Conservation (phyloP, 306 rosid species). For the Pterocarpus macrocarpus region DNA sequence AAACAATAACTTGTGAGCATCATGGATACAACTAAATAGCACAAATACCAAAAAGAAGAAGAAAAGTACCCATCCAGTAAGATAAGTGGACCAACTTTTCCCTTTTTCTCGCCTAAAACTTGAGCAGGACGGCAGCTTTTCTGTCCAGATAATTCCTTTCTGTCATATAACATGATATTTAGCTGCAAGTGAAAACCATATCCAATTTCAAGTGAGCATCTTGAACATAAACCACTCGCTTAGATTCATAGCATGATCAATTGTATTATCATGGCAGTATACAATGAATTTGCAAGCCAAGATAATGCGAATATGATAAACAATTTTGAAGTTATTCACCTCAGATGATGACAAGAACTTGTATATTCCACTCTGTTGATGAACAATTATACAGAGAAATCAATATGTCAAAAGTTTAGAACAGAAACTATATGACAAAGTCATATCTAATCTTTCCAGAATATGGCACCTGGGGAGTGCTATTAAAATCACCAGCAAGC, state of each 20-base stretch:
- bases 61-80: constrained; percentile 63
- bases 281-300: constrained; percentile 43
- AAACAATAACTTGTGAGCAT: constrained; percentile 44
- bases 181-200: constrained; percentile 64
- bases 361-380: constrained; percentile 91
- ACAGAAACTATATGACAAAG: constrained; percentile 34
- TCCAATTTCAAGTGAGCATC: constrained; percentile 41
- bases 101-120: constrained; percentile 67
- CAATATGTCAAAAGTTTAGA: constrained; percentile 26
- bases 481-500: constrained; percentile 89
- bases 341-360: constrained; percentile 83
- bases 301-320: constrained; percentile 26
- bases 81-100: constrained; percentile 52
- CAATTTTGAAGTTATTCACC: constrained; percentile 60
- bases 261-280: constrained; percentile 14
- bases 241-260: constrained; percentile 28
- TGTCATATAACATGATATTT: constrained; percentile 67
- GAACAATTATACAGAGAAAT: constrained; percentile 33
- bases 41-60: constrained; percentile 8
- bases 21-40: constrained; percentile 40
- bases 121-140: constrained; percentile 76
- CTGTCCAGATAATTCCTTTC: constrained; percentile 88
- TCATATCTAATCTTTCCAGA: constrained; percentile 19
- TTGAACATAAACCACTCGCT: constrained; percentile 10
- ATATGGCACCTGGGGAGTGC: constrained; percentile 80